phyloP scores from a whole-genome alignment of 106 monocot species.

The Apostasia ramifera region DNA sequence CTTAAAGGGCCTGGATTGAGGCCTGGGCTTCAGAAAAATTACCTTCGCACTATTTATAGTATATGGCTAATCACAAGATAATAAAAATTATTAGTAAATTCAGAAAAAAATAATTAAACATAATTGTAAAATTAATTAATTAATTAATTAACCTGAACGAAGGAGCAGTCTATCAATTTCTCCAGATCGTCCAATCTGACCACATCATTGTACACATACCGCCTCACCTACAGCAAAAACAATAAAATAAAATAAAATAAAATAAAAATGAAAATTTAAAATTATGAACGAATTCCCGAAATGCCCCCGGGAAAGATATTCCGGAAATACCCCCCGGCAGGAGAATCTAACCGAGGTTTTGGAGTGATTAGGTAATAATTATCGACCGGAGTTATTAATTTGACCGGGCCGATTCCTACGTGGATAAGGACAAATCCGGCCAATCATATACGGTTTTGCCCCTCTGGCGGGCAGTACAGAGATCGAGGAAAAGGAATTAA shows the following conservation, averaged over 20 bases:
- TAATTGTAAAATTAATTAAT: neutral
- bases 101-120: neutral
- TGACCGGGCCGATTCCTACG: constrained; percentile 6
- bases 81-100: neutral
- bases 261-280: neutral
- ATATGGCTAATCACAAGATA: constrained; percentile 38
- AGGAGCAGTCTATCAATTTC: constrained; percentile 87
- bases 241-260: neutral
- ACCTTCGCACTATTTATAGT: constrained; percentile 96
- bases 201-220: constrained; percentile 88
- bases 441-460: constrained; percentile 16
- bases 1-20: constrained; percentile 86
- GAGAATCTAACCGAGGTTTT: neutral
- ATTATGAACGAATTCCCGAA: neutral
- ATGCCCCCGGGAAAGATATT: neutral
- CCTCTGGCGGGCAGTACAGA: constrained; percentile 12
- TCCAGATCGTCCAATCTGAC: constrained; percentile 84
- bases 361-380: constrained; percentile 15
- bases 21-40: constrained; percentile 84
- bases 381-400: neutral
- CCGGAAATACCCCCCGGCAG: neutral
- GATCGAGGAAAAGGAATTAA: constrained; percentile 2
- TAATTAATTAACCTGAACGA: constrained; percentile 54
- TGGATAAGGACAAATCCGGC: constrained; percentile 1
- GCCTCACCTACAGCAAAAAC: constrained; percentile 34